These are phyloP conservation scores for Hypoxylon sp. DNA, from an alignment of 2,329 filamentous ascomycete genomes.

Conservation along the genomic window DNA sequence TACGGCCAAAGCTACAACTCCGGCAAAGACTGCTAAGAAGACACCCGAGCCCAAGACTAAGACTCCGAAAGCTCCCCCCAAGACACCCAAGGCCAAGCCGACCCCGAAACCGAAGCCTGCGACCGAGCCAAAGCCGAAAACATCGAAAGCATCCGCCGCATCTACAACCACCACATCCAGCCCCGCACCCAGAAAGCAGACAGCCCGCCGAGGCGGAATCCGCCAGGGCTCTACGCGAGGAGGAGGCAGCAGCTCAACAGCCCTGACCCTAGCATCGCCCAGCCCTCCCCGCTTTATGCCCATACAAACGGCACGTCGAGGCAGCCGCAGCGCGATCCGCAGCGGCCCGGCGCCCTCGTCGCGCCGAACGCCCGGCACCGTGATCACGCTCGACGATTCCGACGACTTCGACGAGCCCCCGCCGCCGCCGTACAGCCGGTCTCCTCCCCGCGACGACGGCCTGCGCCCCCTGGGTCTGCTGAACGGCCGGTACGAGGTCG, in stretches of 20 bases:
- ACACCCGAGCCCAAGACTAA: constrained; percentile 5
- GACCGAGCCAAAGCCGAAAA: constrained; percentile 9
- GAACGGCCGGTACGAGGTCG: constrained; percentile 56
- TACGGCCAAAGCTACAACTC: constrained; percentile 23
- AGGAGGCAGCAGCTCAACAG: too few relatives aligned
- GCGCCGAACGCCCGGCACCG: background rate
- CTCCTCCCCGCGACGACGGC: constrained; percentile 28
- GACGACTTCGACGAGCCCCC: constrained; percentile 18
- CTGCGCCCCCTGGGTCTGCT: constrained; percentile 49
- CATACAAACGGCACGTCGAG: constrained; percentile 43
- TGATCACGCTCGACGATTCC: background rate
- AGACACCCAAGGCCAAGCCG: constrained; percentile 16
- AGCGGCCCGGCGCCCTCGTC: constrained; percentile 33
- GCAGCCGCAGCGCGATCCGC: constrained; percentile 35
- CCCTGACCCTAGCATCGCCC: background rate
- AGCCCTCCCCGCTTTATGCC: constrained; percentile 3
- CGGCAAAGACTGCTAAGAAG: constrained; percentile 16
- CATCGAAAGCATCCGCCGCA: constrained; percentile 10
- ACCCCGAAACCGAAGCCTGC: background rate
- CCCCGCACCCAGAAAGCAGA: constrained; percentile 28
- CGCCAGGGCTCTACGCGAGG: constrained; percentile 31
- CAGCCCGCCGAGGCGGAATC: constrained; percentile 37
- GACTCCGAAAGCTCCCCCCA: constrained; percentile 29
- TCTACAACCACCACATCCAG: constrained; percentile 6
- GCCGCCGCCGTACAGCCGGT: constrained; percentile 38